These are phyloP conservation scores for Collybia nuda DNA, from an alignment of 768 basidiomycete species.

Conservation along the genomic window DNA sequence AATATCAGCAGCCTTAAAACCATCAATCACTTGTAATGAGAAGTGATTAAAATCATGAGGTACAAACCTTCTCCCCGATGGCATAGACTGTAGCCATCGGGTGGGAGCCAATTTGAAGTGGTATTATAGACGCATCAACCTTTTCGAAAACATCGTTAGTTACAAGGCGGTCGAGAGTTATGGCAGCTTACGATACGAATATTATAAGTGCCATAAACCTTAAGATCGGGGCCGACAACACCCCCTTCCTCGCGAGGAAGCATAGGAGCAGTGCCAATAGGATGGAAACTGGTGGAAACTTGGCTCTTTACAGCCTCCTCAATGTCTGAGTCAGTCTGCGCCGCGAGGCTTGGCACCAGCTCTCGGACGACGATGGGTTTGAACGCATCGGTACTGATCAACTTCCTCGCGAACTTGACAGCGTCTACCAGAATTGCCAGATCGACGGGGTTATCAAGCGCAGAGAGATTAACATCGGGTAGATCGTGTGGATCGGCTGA, in stretches of 20 bases:
- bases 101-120: slow-evolving; percentile 18
- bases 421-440: slow-evolving; percentile 21
- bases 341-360: slow-evolving; percentile 5
- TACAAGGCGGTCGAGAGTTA: neutral
- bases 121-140: slow-evolving; percentile 20
- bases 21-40: neutral
- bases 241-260: slow-evolving; percentile 31
- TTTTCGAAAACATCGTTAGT: neutral
- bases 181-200: slow-evolving; percentile 2
- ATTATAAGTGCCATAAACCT: slow-evolving; percentile 21
- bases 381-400: slow-evolving; percentile 7
- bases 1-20: slow-evolving; percentile 9
- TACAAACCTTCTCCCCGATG: slow-evolving; percentile 21
- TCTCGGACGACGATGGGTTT: slow-evolving; percentile 7
- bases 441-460: slow-evolving; percentile 20
- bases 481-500: slow-evolving; percentile 13
- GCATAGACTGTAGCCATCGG: slow-evolving; percentile 19
- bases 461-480: slow-evolving; percentile 15
- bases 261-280: slow-evolving; percentile 27
- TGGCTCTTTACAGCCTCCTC: slow-evolving; percentile 4
- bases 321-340: slow-evolving; percentile 22
- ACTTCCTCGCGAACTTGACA: slow-evolving; percentile 13
- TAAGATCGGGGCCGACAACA: slow-evolving; percentile 27
- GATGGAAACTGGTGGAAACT: slow-evolving; percentile 15
- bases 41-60: neutral